Base-by-base conservation (phyloP, 805 yeast species). In the Suhomyces emberorum region DNA sequence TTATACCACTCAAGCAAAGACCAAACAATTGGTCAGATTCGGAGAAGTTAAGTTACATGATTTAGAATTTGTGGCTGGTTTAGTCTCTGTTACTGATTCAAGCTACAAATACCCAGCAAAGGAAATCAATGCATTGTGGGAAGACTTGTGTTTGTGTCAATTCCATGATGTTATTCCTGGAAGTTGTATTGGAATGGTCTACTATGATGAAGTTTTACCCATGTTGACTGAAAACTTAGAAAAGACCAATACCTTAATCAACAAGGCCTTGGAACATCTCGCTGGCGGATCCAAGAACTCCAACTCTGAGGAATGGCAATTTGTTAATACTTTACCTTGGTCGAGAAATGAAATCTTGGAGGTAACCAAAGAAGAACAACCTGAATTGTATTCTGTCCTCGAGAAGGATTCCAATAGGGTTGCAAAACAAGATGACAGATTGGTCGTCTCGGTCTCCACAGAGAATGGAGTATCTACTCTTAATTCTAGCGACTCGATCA, bases 131-230 rank as follows among this genome's bases (percentile, higher is more conserved):
- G 70, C 63, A 2, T 59, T 91, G 42, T 91, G 98, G 98, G 91
- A 88, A 57, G 80, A 86, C 58, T 78, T 91, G 15, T 77, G 88
- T 43, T 66, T 93, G 38, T 88, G 96, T 55, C 98, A 91, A 57
- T 91, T 91, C 67, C 98, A 91, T 59, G 98, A 91, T 65, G 97
- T 91, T n/a, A 70, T 93, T 35, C 98, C 98, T 2, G 98, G 98
- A 3, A 83, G 95, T 4, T 87, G 96, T 61, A 91, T 91, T 51
- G 96, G 88, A 44, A 78, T 87, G 79, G 96, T 93, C 10, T 91
- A 68, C 43, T 68, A 93, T 55, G 79, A 76, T 32, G 88, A 88
- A 49, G 97, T 91, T 7, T 76, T 80, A 54, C 89, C 91, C 21
- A 80, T 86, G 76, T 72, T 89, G 49, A 68, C 65, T 4, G 62